Conservation (phyloP, 768 basidiomycete genomes). For the Naganishia antarctica region DNA sequence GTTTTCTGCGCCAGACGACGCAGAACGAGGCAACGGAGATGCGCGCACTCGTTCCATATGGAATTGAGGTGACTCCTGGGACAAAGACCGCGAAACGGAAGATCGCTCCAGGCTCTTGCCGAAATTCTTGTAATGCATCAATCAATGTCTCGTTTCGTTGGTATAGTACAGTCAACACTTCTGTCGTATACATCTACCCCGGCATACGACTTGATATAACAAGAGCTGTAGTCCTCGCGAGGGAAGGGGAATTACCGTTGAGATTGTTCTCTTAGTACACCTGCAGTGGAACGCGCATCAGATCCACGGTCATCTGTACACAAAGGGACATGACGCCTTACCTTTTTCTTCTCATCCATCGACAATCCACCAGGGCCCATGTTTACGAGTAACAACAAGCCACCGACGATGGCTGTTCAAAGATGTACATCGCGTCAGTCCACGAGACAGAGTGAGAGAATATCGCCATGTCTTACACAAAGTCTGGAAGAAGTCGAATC, state of each 20-base stretch:
- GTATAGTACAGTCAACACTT: not conserved
- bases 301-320: not conserved
- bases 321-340: constrained; percentile 33
- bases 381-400: constrained; percentile 92
- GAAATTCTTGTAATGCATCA: no score
- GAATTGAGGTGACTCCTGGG: no score
- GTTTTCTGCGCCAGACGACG: no score
- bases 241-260: not conserved
- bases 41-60: no score
- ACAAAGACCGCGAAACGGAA: no score
- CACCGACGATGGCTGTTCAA: constrained; percentile 80
- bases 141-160: no score
- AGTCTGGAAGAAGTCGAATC: constrained; percentile 94
- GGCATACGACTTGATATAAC: not conserved
- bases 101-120: no score
- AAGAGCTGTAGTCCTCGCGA: not conserved
- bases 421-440: not conserved
- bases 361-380: constrained; percentile 97
- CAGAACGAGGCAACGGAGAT: no score
- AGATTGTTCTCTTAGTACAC: not conserved
- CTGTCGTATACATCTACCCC: not conserved
- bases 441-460: not conserved
- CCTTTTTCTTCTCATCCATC: constrained; percentile 99
- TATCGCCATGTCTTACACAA: constrained; percentile 56
- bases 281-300: not conserved